Conservation (phyloP, 2,329 filamentous ascomycete species). For the Hyphodiscus sp. region DNA sequence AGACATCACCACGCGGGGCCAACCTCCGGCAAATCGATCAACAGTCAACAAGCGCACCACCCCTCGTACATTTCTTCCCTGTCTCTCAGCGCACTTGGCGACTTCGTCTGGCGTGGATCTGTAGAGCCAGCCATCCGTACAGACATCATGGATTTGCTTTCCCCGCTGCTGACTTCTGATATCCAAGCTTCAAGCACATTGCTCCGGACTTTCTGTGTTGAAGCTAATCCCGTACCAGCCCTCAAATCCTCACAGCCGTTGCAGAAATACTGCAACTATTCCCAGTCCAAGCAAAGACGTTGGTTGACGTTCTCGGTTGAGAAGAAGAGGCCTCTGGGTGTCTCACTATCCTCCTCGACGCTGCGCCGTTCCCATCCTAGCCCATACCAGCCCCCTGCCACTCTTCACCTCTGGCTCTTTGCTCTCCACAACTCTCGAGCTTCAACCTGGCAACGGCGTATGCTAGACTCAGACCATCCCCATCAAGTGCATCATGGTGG, state of each 20-base stretch:
- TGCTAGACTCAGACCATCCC: background rate
- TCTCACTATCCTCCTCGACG: background rate
- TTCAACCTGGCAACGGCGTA: background rate
- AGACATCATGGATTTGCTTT: background rate
- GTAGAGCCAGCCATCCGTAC: background rate
- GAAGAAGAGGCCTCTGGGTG: too few species aligned
- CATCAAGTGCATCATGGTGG: background rate
- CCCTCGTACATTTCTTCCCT: background rate
- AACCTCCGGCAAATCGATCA: background rate
- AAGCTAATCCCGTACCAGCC: too few species aligned
- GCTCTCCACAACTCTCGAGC: background rate
- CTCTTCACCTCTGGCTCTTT: background rate
- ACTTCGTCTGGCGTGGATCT: background rate
- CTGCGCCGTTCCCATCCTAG: background rate
- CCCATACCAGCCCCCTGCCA: background rate
- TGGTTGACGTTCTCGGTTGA: too few species aligned
- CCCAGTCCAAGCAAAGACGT: too few species aligned
- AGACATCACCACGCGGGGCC: too few species aligned
- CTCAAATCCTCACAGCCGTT: too few species aligned
- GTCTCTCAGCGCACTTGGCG: background rate
- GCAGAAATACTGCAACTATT: too few species aligned
- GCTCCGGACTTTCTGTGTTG: too few species aligned
- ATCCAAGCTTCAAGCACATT: too few species aligned
- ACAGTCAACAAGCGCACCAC: background rate
- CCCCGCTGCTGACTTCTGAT: background rate